Base-by-base conservation (phyloP, 345 rosid genomes). In the Excoecaria cochinchinensis region DNA sequence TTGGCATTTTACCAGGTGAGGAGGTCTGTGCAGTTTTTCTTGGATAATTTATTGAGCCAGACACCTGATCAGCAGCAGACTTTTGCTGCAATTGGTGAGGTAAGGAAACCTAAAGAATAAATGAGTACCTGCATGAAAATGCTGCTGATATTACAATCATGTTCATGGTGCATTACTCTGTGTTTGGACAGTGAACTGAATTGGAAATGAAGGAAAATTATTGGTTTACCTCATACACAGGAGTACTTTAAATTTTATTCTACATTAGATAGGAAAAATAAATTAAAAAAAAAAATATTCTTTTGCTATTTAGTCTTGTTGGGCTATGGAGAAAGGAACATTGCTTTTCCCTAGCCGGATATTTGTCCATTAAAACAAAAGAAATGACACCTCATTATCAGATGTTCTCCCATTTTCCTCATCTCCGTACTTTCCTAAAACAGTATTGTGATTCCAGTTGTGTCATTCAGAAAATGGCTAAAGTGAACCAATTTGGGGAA, bases 21-120 rank as follows among this genome's bases (percentile, higher is more conserved):
- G 83, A 91, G 99, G 78, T 91, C 99, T n/a, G 91, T 95, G 68
- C 95, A 92, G 78, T 95, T 85, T 78, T 91, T 92, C 89, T 83
- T 92, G 89, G 88, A 95, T 86, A 92, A 91, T 80, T 80, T 90
- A 72, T 74, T 95, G 69, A 82, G 89, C 84, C 97, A 91, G 82
- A 78, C 76, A 67, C 98, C 97, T 4, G 97, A 92, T 85, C 97
- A 92, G 75, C 93, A 90, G 77, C 89, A 91, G 86, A 95, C 98
- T 69, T 75, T 95, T 24, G 74, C 94, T 67, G 91, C 94, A 77
- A 92, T 95, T 71, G 99, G 99, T 55, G 99, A 95, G 97, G 99
- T 92, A 80, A 48, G 78, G 11, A 62, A 60, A 10, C 15, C 72
- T 57, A 15, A 7, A 48, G 44, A 44, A 31, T 62, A 42, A 44